Percentiles rank a stretch among this genome's conserved stretches.
Evolutionary conservation across 2,329 filamentous ascomycete species (phyloP).

Genomic region (Periconia sp.): DNA sequence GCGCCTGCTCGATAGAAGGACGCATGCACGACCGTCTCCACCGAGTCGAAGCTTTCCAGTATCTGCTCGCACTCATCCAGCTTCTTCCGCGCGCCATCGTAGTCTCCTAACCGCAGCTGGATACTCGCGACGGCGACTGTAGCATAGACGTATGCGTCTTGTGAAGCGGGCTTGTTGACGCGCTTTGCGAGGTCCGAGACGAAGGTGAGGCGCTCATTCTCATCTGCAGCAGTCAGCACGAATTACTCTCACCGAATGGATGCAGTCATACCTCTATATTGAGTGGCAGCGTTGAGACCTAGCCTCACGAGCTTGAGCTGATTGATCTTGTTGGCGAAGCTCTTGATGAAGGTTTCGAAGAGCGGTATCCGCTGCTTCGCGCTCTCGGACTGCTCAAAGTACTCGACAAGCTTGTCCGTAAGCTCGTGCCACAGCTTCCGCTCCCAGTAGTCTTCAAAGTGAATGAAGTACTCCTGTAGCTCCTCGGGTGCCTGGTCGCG

Average conservation of each 20-base stretch:
- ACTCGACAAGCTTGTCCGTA: slow-evolving; percentile 84
- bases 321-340: slow-evolving; percentile 98
- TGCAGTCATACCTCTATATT: slow-evolving; percentile 70
- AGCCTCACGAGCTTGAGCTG: slow-evolving; percentile 95
- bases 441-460: slow-evolving; percentile 97
- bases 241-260: no score
- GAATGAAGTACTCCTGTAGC: slow-evolving; percentile 84
- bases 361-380: slow-evolving; percentile 83
- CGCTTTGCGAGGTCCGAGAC: slow-evolving; percentile 82
- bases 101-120: slow-evolving; percentile 79
- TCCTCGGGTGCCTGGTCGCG: slow-evolving; percentile 86
- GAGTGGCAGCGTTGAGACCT: slow-evolving; percentile 82
- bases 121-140: slow-evolving; percentile 88
- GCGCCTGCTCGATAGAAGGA: slow-evolving; percentile 96
- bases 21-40: slow-evolving; percentile 94
- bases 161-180: slow-evolving; percentile 89
- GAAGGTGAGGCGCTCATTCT: slow-evolving; percentile 84
- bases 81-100: slow-evolving; percentile 83
- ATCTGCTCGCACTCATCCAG: slow-evolving; percentile 87
- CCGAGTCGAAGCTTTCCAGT: slow-evolving; percentile 89
- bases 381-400: slow-evolving; percentile 84
- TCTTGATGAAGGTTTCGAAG: slow-evolving; percentile 93
- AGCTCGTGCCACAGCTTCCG: slow-evolving; percentile 99
- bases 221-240: slow-evolving; percentile 64
- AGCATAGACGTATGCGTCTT: slow-evolving; percentile 95